Percentiles rank a stretch among this genome's conserved stretches.
phyloP scores from a whole-genome alignment of 2,329 filamentous ascomycete genomes.

The Monosporascus sp. region DNA sequence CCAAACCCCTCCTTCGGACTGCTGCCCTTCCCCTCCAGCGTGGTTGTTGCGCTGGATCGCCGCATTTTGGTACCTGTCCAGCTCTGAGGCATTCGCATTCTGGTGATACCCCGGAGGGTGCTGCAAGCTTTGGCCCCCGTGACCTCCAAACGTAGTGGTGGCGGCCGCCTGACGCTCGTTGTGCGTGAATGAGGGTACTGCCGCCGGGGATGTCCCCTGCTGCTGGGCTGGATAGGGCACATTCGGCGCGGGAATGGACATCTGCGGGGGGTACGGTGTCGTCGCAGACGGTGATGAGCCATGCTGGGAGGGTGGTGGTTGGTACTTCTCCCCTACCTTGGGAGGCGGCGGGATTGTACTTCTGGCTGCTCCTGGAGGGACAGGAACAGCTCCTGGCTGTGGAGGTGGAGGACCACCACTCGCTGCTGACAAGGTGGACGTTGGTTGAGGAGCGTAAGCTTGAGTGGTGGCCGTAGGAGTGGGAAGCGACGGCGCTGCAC shows the following conservation, averaged over 20 bases:
- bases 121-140: constrained; percentile 27
- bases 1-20: constrained; percentile 44
- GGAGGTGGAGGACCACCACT: constrained; percentile 44
- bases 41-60: constrained; percentile 31
- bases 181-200: constrained; percentile 25
- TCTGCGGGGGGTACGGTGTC: constrained; percentile 40
- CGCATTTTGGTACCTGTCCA: constrained; percentile 41
- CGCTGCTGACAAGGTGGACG: constrained; percentile 34
- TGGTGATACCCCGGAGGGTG: constrained; percentile 55
- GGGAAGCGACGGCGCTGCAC: constrained; percentile 39
- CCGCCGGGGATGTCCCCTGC: constrained; percentile 39
- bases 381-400: constrained; percentile 52
- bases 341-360: constrained; percentile 44
- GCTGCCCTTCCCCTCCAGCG: constrained; percentile 20
- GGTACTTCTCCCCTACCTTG: constrained; percentile 41
- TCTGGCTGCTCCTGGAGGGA: constrained; percentile 28
- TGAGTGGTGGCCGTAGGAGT: constrained; percentile 35
- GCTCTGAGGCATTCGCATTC: constrained; percentile 47
- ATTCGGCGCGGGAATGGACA: constrained; percentile 45
- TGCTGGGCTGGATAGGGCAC: constrained; percentile 35
- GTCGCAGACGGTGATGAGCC: constrained; percentile 24
- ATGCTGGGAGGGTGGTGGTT: constrained; percentile 27
- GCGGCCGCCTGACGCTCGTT: constrained; percentile 21
- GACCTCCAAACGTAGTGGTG: constrained; percentile 21
- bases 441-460: constrained; percentile 33